phyloP scores from a whole-genome alignment of 1,284 basidiomycete species.

The Boletus hoseneyae region DNA sequence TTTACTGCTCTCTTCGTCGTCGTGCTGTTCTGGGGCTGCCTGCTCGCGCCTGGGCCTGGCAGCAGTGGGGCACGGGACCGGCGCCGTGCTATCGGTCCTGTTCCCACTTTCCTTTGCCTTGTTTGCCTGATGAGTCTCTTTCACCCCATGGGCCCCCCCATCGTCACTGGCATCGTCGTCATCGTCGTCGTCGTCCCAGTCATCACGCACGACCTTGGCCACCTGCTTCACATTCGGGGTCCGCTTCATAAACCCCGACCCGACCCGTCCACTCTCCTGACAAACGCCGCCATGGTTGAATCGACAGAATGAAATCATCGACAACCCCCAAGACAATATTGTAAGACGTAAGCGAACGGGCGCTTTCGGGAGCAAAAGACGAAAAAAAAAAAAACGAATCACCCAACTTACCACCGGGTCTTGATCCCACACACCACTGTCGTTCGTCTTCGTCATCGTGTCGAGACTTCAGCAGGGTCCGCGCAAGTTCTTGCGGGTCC shows the following conservation, averaged over 20 bases:
- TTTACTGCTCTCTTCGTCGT: slow-evolving; percentile 30
- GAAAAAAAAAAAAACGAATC: background rate
- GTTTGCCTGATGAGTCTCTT: too few relatives aligned
- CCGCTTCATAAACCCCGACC: slow-evolving; percentile 3
- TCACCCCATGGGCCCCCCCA: too few relatives aligned
- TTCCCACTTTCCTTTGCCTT: background rate
- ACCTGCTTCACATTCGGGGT: slow-evolving; percentile 1
- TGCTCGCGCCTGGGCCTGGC: too few relatives aligned
- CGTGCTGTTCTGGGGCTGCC: background rate
- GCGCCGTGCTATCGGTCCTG: background rate
- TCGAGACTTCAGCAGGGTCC: background rate
- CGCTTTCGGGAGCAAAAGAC: background rate
- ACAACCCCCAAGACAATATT: background rate
- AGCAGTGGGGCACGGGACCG: background rate
- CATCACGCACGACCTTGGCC: slow-evolving; percentile 34
- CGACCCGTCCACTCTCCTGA: slow-evolving; percentile 9
- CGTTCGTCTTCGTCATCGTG: slow-evolving; percentile 14
- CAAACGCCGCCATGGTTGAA: background rate
- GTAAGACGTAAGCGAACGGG: slow-evolving; percentile 13
- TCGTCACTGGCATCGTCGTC: slow-evolving; percentile 19
- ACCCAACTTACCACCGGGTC: slow-evolving; percentile 13
- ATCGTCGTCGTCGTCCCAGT: slow-evolving; percentile 43
- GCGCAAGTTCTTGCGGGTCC: background rate
- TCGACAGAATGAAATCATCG: background rate
- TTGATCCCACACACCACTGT: slow-evolving; percentile 19